Evolutionary conservation across 768 basidiomycete species (phyloP).

Genomic region (Grammothele lineata): DNA sequence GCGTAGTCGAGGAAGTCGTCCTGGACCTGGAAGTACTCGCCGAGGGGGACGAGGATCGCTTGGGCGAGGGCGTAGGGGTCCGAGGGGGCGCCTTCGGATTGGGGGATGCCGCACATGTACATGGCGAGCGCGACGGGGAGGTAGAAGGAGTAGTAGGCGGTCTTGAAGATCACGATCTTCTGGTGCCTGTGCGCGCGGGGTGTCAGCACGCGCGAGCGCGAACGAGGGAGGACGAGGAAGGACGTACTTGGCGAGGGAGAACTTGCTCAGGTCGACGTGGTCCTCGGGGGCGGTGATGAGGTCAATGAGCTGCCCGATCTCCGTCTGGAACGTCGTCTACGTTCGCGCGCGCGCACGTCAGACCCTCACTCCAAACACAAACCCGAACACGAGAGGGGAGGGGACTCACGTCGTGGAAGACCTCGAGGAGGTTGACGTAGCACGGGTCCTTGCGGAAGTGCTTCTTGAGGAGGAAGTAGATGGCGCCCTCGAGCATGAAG

Average conservation of each 20-base stretch:
- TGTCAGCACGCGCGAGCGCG: not conserved
- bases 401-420: slow-evolving; percentile 75
- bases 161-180: slow-evolving; percentile 95
- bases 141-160: slow-evolving; percentile 97
- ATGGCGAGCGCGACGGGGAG: slow-evolving; percentile 95
- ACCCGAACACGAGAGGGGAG: not conserved
- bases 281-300: slow-evolving; percentile 94
- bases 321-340: slow-evolving; percentile 78
- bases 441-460: slow-evolving; percentile 78
- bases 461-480: slow-evolving; percentile 85
- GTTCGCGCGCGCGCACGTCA: not conserved
- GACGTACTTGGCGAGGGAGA: slow-evolving; percentile 77
- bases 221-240: not conserved
- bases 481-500: slow-evolving; percentile 93
- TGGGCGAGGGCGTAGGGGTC: slow-evolving; percentile 70
- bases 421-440: slow-evolving; percentile 87
- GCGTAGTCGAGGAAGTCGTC: slow-evolving; percentile 96
- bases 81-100: slow-evolving; percentile 37
- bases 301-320: slow-evolving; percentile 95
- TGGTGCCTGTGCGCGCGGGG: slow-evolving; percentile 57
- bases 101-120: slow-evolving; percentile 66
- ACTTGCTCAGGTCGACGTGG: slow-evolving; percentile 78
- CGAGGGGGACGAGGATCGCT: slow-evolving; percentile 84
- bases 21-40: slow-evolving; percentile 98
- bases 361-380: too few species aligned